Evolutionary conservation across 352 stramenopile genomes (phyloP).

Genomic region (Globisporangium recalcitrans): DNA sequence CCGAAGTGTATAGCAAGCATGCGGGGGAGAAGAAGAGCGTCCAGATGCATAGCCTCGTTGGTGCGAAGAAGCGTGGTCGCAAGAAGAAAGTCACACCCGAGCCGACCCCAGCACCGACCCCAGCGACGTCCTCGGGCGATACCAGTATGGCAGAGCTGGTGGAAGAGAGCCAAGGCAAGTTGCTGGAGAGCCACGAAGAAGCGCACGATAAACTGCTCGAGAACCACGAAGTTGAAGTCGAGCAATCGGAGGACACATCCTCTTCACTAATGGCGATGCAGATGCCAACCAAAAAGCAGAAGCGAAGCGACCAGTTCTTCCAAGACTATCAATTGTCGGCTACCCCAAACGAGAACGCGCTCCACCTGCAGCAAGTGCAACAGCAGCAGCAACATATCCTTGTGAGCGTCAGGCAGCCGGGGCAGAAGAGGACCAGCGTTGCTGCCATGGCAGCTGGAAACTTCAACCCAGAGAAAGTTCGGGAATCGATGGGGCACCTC

Average conservation of each 20-base stretch:
- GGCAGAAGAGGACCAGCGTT: not conserved
- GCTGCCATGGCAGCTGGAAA: conserved; percentile 1
- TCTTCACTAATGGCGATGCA: conserved; percentile 1
- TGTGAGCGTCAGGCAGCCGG: not conserved
- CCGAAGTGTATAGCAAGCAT: conserved; percentile 67
- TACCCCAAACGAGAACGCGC: not conserved
- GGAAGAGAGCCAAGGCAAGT: not conserved
- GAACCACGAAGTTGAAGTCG: conserved; percentile 9
- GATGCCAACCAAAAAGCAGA: conserved; percentile 32
- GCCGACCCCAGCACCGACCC: not conserved
- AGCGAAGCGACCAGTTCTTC: conserved; percentile 35
- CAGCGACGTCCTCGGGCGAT: not conserved
- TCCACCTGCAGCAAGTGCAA: conserved; percentile 16
- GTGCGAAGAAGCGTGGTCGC: conserved; percentile 42
- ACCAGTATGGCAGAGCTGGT: conserved; percentile 7
- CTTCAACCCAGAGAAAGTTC: conserved; percentile 52
- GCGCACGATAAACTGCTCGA: conserved; percentile 23
- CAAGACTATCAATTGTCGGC: conserved; percentile 27
- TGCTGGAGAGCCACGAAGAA: conserved; percentile 6
- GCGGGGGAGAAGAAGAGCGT: conserved; percentile 70
- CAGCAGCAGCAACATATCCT: not conserved
- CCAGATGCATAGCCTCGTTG: conserved; percentile 60
- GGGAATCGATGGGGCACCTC: conserved; percentile 51
- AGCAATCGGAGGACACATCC: conserved; percentile 7
- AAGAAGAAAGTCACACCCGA: conserved; percentile 42